A percentile compares a stretch with the other conserved stretches of the same genome.
These are phyloP conservation scores for Blastocystis sp. DNA, from an alignment of 352 stramenopile species.

Conservation along the genomic window DNA sequence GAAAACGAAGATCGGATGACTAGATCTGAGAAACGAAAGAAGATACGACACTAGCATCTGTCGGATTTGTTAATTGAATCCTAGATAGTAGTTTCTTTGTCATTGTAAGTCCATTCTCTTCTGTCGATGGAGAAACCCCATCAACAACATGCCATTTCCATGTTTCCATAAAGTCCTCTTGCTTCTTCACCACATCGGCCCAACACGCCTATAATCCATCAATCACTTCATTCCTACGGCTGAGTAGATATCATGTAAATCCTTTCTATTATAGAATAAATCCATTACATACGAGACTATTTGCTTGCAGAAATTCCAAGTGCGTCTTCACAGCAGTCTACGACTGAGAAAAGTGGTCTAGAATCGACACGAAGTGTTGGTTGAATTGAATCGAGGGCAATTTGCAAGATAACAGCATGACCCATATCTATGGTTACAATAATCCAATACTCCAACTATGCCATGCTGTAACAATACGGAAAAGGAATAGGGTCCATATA, in stretches of 20 bases:
- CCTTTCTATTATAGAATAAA: neutral
- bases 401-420: constrained; percentile 45
- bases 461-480: neutral
- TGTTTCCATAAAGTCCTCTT: neutral
- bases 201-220: neutral
- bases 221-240: neutral
- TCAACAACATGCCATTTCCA: constrained; percentile 47
- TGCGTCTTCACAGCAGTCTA: neutral
- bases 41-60: neutral
- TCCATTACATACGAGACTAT: neutral
- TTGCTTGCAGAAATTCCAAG: constrained; percentile 5
- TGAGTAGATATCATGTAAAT: neutral
- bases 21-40: neutral
- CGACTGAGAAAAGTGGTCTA: neutral
- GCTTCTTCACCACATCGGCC: constrained; percentile 28
- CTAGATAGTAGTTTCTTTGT: neutral
- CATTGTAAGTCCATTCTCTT: neutral
- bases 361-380: neutral
- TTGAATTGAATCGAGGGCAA: constrained; percentile 9
- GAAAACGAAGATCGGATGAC: neutral
- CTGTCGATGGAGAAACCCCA: neutral
- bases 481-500: neutral
- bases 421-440: constrained; percentile 4
- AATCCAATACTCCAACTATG: neutral
- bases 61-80: neutral